phyloP scores from a whole-genome alignment of 2,329 filamentous ascomycete genomes.

The Alternaria rosae region DNA sequence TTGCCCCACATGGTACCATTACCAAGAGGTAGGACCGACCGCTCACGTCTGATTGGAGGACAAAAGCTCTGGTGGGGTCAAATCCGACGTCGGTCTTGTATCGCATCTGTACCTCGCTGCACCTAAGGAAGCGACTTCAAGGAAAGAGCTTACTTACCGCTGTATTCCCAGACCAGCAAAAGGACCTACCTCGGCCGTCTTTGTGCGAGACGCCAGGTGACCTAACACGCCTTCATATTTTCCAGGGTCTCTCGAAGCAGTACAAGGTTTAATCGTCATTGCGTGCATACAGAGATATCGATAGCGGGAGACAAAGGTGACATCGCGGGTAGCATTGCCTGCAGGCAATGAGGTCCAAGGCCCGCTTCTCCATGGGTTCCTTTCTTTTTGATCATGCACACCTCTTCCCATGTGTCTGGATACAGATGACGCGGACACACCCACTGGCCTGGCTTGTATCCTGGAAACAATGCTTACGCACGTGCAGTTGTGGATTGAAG shows the following conservation, averaged over 20 bases:
- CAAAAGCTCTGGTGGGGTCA: background rate
- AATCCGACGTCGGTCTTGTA: conserved; percentile 15
- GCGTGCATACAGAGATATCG: background rate
- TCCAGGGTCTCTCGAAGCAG: background rate
- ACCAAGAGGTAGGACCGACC: background rate
- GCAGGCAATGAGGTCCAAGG: background rate
- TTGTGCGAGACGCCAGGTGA: background rate
- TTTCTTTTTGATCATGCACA: background rate
- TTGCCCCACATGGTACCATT: background rate
- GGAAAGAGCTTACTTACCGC: background rate
- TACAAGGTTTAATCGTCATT: conserved; percentile 2
- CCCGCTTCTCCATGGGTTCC: conserved; percentile 1
- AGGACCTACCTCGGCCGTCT: conserved; percentile 1
- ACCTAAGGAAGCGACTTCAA: conserved; percentile 2
- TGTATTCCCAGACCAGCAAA: background rate
- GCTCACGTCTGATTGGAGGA: conserved; percentile 2
- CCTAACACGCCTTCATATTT: background rate
- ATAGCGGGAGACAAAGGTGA: background rate
- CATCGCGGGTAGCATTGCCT: background rate
- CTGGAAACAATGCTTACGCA: background rate
- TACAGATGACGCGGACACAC: background rate
- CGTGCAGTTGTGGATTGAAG: background rate
- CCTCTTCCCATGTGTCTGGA: background rate
- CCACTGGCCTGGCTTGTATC: background rate
- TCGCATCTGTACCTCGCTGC: conserved; percentile 9